Percentiles rank a stretch among this genome's conserved stretches.
Conservation (phyloP, 2,329 filamentous ascomycete genomes). For the Chaetomiaceae sp. region DNA sequence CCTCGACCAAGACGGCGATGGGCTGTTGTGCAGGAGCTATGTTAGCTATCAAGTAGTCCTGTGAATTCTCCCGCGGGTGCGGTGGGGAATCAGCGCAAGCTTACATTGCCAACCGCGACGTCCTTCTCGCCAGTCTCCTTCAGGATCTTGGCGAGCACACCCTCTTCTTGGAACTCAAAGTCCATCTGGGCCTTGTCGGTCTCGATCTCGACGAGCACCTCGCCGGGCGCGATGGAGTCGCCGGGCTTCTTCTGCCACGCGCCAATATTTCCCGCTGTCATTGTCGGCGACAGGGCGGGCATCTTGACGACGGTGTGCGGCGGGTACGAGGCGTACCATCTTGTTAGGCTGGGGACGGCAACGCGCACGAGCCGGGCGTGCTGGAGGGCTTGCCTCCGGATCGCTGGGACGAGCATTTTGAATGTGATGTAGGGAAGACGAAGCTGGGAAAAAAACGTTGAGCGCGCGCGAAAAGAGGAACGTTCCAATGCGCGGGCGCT, state of each 20-base stretch:
- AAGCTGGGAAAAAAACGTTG: constrained; percentile 21
- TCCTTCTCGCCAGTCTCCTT: constrained; percentile 94
- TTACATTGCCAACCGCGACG: constrained; percentile 86
- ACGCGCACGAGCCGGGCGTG: constrained; percentile 47
- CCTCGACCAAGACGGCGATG: constrained; percentile 91
- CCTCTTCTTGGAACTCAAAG: constrained; percentile 99
- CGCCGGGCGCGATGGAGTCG: constrained; percentile 80
- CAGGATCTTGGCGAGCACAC: constrained; percentile 88
- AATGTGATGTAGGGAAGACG: constrained; percentile 21
- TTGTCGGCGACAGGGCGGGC: constrained; percentile 96
- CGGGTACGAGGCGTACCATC: constrained; percentile 79
- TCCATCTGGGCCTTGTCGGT: constrained; percentile 99
- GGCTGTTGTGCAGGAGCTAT: constrained; percentile 53
- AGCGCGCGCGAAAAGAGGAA: constrained; percentile 22
- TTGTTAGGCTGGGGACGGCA: constrained; percentile 51
- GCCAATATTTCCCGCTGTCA: constrained; percentile 95
- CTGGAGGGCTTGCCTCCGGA: constrained; percentile 59
- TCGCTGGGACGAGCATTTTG: constrained; percentile 59
- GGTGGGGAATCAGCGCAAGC: constrained; percentile 37
- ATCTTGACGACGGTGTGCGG: constrained; percentile 94
- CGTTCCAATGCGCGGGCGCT: constrained; percentile 13
- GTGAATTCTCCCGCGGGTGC: background rate
- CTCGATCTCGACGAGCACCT: constrained; percentile 97
- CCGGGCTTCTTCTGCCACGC: constrained; percentile 97
- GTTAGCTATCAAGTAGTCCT: constrained; percentile 17